These are phyloP conservation scores for Pleurotus pulmonarius DNA, from an alignment of 768 basidiomycete species.

Conservation along the genomic window DNA sequence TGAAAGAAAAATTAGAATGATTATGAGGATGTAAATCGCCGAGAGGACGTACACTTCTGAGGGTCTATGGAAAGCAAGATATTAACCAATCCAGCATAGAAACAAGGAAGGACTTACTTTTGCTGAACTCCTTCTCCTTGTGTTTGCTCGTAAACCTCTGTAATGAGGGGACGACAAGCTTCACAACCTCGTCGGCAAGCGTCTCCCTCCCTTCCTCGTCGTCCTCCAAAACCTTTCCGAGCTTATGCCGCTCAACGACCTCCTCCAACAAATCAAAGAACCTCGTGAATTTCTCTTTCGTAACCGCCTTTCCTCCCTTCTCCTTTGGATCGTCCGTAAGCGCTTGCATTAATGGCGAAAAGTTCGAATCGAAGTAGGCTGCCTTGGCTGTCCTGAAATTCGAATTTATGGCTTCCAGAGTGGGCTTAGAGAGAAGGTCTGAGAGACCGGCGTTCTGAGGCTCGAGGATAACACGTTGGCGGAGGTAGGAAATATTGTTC, in stretches of 20 bases:
- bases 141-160: conserved; percentile 74
- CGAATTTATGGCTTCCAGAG: conserved; percentile 60
- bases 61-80: conserved; percentile 41
- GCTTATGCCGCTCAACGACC: conserved; percentile 68
- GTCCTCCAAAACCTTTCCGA: conserved; percentile 68
- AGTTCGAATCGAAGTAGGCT: conserved; percentile 81
- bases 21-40: not conserved
- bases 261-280: conserved; percentile 84
- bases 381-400: conserved; percentile 80
- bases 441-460: conserved; percentile 44
- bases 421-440: conserved; percentile 54
- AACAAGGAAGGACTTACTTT: conserved; percentile 47
- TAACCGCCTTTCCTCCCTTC: conserved; percentile 52
- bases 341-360: conserved; percentile 70
- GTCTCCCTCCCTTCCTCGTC: conserved; percentile 56
- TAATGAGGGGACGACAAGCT: conserved; percentile 71
- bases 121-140: conserved; percentile 80
- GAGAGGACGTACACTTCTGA: conserved; percentile 56
- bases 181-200: conserved; percentile 70
- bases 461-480: conserved; percentile 50
- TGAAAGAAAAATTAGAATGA: not conserved
- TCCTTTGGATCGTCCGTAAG: conserved; percentile 62
- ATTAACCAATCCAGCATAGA: not conserved
- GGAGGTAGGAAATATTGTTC: conserved; percentile 75
- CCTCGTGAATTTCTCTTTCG: conserved; percentile 79